Evolutionary conservation across 441 rosid genomes (phyloP), one percentile per base, ranked within the genome.

Genomic region (Raphanus hybrid): DNA sequence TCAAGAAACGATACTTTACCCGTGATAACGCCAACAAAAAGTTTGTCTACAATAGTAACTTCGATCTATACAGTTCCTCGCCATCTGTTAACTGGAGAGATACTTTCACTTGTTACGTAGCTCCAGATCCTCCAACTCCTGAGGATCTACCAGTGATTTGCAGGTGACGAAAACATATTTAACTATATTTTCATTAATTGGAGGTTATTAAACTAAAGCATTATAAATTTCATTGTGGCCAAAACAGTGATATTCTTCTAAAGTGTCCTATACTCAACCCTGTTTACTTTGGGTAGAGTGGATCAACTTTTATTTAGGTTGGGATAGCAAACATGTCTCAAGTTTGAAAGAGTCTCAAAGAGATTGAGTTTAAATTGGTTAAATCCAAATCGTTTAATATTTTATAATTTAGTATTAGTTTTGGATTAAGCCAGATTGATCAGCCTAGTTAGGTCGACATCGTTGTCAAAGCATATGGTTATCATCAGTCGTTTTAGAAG

Each of bases 1-100:
- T 67, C 67, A 75, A 75, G 73, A 75, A 59, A 34, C 9, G 3
- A 20, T 79, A 63, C 23, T 86, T 81, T 58, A 62, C 82, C 2
- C 78, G 88, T 0, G 86, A 86, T 75, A 12, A 14, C 1, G 16
- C 41, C 2, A 73, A 14, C 12, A 82, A 61, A 5, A 35, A 35
- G 8, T 69, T 85, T 16, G 63, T 32, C 3, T 83, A 83, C 64
- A 61, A 79, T n/a, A 58, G 83, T 74, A 87, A 84, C 16, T 82
- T 84, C 67, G 83, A 85, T 73, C 72, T 82, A 15, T 85, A 69
- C 74, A 71, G 64, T 34, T 70, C 86, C 8, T 67, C 71, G 1
- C 60, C 60, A 0, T 67, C 60, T 48, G 71, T 67, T 48, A 67
- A 67, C 2, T 67, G 71, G 71, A 67, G 71, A 27, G 71, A 67